Percentiles rank a stretch among this genome's conserved stretches.
Conservation (phyloP, 176 grass and related monocot genomes). For the Areca catechu region DNA sequence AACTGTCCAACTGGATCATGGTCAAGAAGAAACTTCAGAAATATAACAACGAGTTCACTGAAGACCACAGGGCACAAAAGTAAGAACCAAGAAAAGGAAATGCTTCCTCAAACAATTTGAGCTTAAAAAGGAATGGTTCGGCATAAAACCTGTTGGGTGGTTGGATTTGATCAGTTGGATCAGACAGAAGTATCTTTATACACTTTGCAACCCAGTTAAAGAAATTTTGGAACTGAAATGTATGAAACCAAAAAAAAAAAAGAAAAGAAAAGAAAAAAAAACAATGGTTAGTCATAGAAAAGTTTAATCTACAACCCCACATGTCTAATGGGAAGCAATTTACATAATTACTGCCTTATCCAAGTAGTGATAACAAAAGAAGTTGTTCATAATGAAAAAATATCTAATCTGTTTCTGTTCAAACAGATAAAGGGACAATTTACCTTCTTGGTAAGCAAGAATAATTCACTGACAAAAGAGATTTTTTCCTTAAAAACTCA, state of each 20-base stretch:
- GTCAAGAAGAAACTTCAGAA: slow-evolving; percentile 81
- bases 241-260: slow-evolving; percentile 7
- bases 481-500: no score
- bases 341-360: no score
- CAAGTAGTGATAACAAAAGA: no score
- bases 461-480: no score
- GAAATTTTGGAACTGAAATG: slow-evolving; percentile 94
- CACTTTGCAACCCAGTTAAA: slow-evolving; percentile 89
- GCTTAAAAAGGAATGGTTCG: slow-evolving; percentile 7
- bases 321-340: no score
- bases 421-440: no score
- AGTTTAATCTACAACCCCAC: slow-evolving; percentile 4
- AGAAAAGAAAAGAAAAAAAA: no score
- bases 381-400: no score
- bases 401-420: no score
- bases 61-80: slow-evolving; percentile 5
- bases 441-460: no score
- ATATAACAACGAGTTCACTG: slow-evolving; percentile 86
- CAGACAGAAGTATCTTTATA: slow-evolving; percentile 76
- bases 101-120: slow-evolving; percentile 3
- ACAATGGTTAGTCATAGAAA: slow-evolving; percentile 24
- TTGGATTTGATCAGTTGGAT: slow-evolving; percentile 71
- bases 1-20: slow-evolving; percentile 81
- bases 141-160: slow-evolving; percentile 52
- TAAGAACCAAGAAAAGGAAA: slow-evolving; percentile 16